Percentiles rank a stretch among this genome's conserved stretches.
Evolutionary conservation across 495 filamentous ascomycete species (phyloP).

Genomic region (Pseudotulostoma volvatum): DNA sequence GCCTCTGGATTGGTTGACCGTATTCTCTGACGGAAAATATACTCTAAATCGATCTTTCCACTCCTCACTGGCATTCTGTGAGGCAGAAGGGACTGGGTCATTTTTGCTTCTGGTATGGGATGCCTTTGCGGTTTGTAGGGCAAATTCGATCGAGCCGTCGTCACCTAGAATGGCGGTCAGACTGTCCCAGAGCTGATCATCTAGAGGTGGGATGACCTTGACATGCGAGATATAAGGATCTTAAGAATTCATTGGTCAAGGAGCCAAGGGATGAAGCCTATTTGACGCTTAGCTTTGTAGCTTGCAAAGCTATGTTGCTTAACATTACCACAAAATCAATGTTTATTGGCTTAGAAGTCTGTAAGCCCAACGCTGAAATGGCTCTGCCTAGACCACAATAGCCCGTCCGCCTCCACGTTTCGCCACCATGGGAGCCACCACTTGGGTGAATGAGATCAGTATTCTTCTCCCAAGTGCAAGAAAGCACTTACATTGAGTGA

Average conservation of each 20-base stretch:
- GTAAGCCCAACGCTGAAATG: constrained; percentile 39
- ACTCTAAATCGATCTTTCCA: constrained; percentile 45
- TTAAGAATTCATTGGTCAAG: constrained; percentile 49
- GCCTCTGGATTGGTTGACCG: constrained; percentile 46
- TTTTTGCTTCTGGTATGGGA: constrained; percentile 6
- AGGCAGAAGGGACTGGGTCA: constrained; percentile 7
- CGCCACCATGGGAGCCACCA: constrained; percentile 37
- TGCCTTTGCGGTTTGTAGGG: constrained; percentile 24
- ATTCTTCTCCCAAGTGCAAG: too few species aligned
- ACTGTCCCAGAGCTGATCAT: too few species aligned
- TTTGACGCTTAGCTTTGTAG: constrained; percentile 5
- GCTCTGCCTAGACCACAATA: constrained; percentile 51
- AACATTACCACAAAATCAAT: constrained; percentile 39
- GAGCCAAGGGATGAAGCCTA: constrained; percentile 68
- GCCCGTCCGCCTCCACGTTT: constrained; percentile 45
- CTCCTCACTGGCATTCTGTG: constrained; percentile 17
- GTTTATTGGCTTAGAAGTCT: constrained; percentile 28
- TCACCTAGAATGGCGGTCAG: constrained; percentile 38
- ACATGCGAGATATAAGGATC: constrained; percentile 56
- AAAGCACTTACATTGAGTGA: constrained; percentile 46
- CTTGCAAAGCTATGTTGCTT: not conserved
- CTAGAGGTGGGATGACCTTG: constrained; percentile 50
- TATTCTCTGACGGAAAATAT: constrained; percentile 69
- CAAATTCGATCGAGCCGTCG: constrained; percentile 39
- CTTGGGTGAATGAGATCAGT: constrained; percentile 10